Percentiles rank a stretch among this genome's conserved stretches.
phyloP scores from a whole-genome alignment of 495 filamentous ascomycete species.

The Penicillium malachiteum region DNA sequence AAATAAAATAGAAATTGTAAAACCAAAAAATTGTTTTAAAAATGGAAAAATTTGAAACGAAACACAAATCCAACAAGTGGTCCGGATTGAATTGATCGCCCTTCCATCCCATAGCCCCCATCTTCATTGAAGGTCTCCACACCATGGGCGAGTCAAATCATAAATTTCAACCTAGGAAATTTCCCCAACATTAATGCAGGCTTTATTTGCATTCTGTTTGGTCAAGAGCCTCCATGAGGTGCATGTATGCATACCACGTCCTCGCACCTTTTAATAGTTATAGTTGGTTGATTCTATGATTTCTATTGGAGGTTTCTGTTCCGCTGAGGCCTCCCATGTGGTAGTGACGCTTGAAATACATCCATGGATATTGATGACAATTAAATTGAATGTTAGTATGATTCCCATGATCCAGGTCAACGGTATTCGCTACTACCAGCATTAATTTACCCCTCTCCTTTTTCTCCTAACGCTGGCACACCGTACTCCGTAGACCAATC shows the following conservation, averaged over 20 bases:
- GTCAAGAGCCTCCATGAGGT: not conserved
- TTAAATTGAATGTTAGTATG: too few species aligned
- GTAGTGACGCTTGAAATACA: too few species aligned
- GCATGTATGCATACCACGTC: not conserved
- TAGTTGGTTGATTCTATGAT: not conserved
- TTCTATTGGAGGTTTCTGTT: not conserved
- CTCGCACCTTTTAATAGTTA: not conserved
- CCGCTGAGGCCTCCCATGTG: not conserved
- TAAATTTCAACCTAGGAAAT: too few species aligned
- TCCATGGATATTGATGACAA: not conserved
- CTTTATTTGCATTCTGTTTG: not conserved
- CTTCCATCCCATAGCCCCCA: slow-evolving; percentile 2
- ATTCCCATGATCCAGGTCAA: too few species aligned
- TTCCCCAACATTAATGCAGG: not conserved
- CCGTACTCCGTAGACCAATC: too few species aligned
- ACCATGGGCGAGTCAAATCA: not conserved
- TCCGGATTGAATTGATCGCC: slow-evolving; percentile 2
- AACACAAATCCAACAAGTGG: not conserved
- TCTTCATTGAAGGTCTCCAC: not conserved
- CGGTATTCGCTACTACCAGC: too few species aligned
- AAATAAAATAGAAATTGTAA: not conserved
- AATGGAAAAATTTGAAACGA: slow-evolving; percentile 1
- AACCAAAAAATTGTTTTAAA: not conserved
- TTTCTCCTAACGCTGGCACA: too few species aligned
- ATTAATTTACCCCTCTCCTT: too few species aligned